Base-by-base conservation (phyloP, 2,329 filamentous ascomycete genomes). In the Alternaria novae-zelandiae region DNA sequence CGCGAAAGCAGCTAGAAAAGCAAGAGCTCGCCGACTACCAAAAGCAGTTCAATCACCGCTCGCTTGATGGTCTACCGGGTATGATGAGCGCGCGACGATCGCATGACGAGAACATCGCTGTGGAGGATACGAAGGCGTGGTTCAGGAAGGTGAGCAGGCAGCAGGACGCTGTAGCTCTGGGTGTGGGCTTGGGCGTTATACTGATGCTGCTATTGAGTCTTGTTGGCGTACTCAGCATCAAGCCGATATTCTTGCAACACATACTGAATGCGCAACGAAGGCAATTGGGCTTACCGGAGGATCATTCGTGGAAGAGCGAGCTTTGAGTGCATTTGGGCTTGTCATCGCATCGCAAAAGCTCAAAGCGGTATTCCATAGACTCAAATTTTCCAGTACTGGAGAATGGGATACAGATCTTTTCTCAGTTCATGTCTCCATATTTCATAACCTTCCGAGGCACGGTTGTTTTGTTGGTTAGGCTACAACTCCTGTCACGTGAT, bases 21-120 rank as follows among this genome's bases (percentile, higher is more conserved):
- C 85, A 86, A 57, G 79, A 82, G 41, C 74, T 89, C 67, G 78
- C 81, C 9, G 78, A 81, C n/a, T 91, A 90, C 70, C 88, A 88
- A 72, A 81, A 80, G 21, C 74, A 82, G 65, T 86, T 84, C 69
- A 91, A 91, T 70, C 70, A 80, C 3, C 47, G 58, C 9, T 73
- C 70, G 44, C 59, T 76, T 20, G 74, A 75, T 41, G 70, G 70
- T 0, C 60, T 75, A 26, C 69, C 72, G 2, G 71, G 72, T 3
- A 61, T 75, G 64, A 66, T 66, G 61, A 80, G 81, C 6, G 88
- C 87, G 21, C 81, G 87, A 65, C 80, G 82, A 47, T 83, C 82
- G 20, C 57, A 68, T 32, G 76, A 75, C 3, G 82, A 88, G 77
- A 78, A 74, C 63, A 60, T 87, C 44, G 82, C 81, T 72, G 26